Evolutionary conservation across 73 alveolate species (phyloP), one percentile per base, ranked within the genome.

Genomic region (Symbiodinium pilosum): DNA sequence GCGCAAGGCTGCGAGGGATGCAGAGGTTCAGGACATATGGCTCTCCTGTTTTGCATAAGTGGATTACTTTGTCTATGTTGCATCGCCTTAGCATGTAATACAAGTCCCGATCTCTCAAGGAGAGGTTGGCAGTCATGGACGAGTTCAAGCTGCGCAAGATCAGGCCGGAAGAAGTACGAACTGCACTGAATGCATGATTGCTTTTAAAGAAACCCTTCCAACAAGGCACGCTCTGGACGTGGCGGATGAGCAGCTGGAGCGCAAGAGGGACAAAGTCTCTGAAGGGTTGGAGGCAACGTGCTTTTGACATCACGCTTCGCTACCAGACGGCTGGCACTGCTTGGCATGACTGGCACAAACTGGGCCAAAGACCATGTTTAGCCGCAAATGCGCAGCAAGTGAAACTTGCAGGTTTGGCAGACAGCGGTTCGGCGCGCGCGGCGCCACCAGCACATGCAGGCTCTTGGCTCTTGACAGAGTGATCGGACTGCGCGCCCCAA

Each of bases 211-310:
- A 24, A 9, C n/a, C n/a, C n/a, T n/a, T n/a, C n/a, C n/a, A n/a
- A 6, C 26, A 20, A 88, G 95, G 97, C 88, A 86, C 6, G 97
- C 97, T 36, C 24, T 91, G 83, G 88, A 68, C 43, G 81, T 91
- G 0, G 97, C 97, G 11, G 97, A 91, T 21, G 97, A 91, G 88
- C 87, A 91, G 88, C 88, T 91, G n/a, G 97, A 91, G 97, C 97
- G 36, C 54, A 91, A 91, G 43, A 26, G 97, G 43, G 97, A 91
- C 42, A 42, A 86, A 21, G 97, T 91, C 56, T 68, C 89, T 5
- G 97, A 91, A 30, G 88, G 81, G 43, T 43, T 91, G 89, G 77
- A 91, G 97, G 97, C 97, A 30, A 32, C 81, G 21, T 26, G 34
- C 81, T 5, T 64, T 18, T 64, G 81, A 54, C 20, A 26, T 1